A percentile compares a stretch with the other conserved stretches of the same genome.
phyloP scores from a whole-genome alignment of 1,284 basidiomycete species.

The Paramarasmius palmivorus region DNA sequence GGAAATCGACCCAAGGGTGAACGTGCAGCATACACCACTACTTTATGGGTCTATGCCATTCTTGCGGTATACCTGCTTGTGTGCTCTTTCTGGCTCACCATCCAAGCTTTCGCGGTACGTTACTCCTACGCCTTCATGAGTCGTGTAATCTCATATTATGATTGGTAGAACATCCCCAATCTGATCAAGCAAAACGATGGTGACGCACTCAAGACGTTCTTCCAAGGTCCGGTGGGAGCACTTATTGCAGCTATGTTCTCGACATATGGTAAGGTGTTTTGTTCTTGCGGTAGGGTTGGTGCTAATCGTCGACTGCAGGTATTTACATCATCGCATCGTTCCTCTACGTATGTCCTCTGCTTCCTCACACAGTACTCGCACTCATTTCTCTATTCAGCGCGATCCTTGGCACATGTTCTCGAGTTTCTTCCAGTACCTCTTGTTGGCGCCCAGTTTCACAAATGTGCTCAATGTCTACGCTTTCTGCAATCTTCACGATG shows the following conservation, averaged over 20 bases:
- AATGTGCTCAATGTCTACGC: conserved; percentile 96
- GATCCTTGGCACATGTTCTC: conserved; percentile 99
- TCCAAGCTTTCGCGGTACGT: conserved; percentile 73
- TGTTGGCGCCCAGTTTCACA: conserved; percentile 88
- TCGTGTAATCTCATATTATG: background rate
- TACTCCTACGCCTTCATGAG: background rate
- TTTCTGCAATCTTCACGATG: conserved; percentile 94
- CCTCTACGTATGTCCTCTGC: conserved; percentile 72
- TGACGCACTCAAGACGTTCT: conserved; percentile 56
- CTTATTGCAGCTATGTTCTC: conserved; percentile 87
- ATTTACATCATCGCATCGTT: conserved; percentile 86
- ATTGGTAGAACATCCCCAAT: conserved; percentile 55
- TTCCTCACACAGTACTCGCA: background rate
- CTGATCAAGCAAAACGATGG: conserved; percentile 47
- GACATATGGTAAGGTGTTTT: conserved; percentile 65
- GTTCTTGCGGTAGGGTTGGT: conserved; percentile 1
- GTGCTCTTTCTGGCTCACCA: conserved; percentile 84
- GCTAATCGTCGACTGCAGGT: conserved; percentile 36
- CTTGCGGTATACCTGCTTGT: conserved; percentile 80
- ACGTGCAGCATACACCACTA: conserved; percentile 77
- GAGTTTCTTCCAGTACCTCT: conserved; percentile 93
- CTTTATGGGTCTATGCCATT: conserved; percentile 82
- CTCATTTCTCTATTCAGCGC: conserved; percentile 47
- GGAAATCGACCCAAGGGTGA: conserved; percentile 98
- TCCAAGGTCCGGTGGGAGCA: conserved; percentile 78